Conservation (phyloP, 2,329 filamentous ascomycete genomes). For the Lojkania enalia region DNA sequence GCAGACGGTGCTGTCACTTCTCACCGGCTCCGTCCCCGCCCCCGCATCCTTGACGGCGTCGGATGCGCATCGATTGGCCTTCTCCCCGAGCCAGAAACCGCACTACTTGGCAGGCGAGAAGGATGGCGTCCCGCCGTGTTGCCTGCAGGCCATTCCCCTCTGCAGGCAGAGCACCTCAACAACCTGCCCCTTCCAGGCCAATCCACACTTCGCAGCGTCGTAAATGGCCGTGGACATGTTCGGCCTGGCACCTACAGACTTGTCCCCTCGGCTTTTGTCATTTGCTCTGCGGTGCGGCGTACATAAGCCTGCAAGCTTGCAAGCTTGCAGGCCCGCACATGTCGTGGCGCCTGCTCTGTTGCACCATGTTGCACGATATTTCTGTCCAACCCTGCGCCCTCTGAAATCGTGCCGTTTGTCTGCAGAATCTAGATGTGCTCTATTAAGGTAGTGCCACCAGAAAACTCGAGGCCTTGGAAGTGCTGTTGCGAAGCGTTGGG, state of each 20-base stretch:
- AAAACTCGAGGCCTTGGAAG: neutral
- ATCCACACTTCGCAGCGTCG: slow-evolving; percentile 10
- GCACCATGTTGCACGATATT: too few relatives aligned
- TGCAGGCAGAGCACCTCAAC: slow-evolving; percentile 16
- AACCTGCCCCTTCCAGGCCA: slow-evolving; percentile 3
- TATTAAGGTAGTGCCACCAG: slow-evolving; percentile 6
- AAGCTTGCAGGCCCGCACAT: slow-evolving; percentile 9
- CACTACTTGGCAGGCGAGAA: slow-evolving; percentile 1
- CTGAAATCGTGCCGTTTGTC: slow-evolving; percentile 24
- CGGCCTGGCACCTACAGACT: slow-evolving; percentile 14
- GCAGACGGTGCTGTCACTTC: slow-evolving; percentile 1
- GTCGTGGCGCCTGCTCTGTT: slow-evolving; percentile 15
- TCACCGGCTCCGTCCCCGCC: slow-evolving; percentile 5
- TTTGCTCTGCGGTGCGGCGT: slow-evolving; percentile 13
- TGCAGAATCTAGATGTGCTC: slow-evolving; percentile 24
- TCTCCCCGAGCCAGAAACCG: neutral
- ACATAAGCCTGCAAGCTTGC: slow-evolving; percentile 8
- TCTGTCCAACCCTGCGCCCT: slow-evolving; percentile 14
- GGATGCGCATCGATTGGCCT: slow-evolving; percentile 7
- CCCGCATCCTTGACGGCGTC: neutral
- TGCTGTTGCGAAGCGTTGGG: slow-evolving; percentile 9
- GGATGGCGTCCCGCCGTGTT: too few relatives aligned
- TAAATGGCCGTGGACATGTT: slow-evolving; percentile 22
- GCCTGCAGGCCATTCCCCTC: neutral
- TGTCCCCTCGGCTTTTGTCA: slow-evolving; percentile 10